Base-by-base conservation (phyloP, 1,284 basidiomycete species). In the Prillingera fragicola region DNA sequence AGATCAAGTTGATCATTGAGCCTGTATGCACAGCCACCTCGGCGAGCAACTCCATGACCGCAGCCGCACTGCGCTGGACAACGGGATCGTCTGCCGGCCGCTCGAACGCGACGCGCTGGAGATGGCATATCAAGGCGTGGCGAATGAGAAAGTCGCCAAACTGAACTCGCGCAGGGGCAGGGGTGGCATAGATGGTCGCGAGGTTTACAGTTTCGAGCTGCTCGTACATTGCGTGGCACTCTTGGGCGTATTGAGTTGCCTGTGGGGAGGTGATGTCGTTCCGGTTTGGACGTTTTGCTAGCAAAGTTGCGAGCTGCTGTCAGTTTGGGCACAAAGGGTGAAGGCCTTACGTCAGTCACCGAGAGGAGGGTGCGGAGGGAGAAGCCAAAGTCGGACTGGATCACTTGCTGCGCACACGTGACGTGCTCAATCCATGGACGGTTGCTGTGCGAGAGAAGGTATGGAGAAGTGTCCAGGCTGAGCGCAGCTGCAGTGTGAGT, bases 81-180 rank as follows among this genome's bases (percentile, higher is more conserved):
- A 38, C 18, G 24, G 41, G 28, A 18, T 50, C 43, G 24, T 35
- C 22, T 18, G 18, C n/a, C 1, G 19, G 23, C 3, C 41, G 25
- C 13, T 41, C 48, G 15, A 50, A 45, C 9, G 41, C 48, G 2
- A 45, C 41, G 17, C 43, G 25, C 13, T 39, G 40, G 15, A 50
- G 29, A 6, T 50, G 48, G 5, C 43, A 45, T 13, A 50, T 34
- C 13, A 50, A 38, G 8, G 43, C 27, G 22, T 50, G 48, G 8
- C 48, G 43, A 15, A 45, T 40, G 1, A 50, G 33, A 23, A 50
- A 31, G 32, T 50, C 48, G 33, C 48, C 48, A 15, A 50, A 50
- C 25, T 50, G 48, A 1, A 50, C 48, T 8, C 48, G 43, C 15
- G 38, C 40, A 5, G 48, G 41, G 6, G 48, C 40, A 2, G 48